Evolutionary conservation across 192 early-diverging fungal genomes (phyloP).

Genomic region (Thoreauomyces humboldtii): DNA sequence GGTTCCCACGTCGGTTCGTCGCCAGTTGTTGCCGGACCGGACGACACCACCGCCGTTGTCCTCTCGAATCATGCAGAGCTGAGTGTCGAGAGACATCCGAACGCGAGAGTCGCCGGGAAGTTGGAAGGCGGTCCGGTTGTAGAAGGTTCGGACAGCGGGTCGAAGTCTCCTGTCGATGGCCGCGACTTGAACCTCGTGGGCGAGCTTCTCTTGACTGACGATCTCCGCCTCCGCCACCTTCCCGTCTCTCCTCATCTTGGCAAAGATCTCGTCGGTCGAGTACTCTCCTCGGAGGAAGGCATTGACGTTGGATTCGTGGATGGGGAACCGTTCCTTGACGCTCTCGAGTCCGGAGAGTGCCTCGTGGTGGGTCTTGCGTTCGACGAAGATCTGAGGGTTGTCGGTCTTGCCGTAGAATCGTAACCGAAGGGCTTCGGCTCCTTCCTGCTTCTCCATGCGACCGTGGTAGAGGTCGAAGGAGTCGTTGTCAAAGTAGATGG

Average conservation of each 20-base stretch:
- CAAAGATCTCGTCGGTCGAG: constrained; percentile 66
- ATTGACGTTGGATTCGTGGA: constrained; percentile 93
- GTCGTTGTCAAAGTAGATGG: constrained; percentile 92
- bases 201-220: constrained; percentile 63
- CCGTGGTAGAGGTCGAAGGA: constrained; percentile 83
- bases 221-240: constrained; percentile 74
- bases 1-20: constrained; percentile 78
- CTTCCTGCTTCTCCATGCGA: constrained; percentile 82
- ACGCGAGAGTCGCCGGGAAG: constrained; percentile 91
- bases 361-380: constrained; percentile 97
- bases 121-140: constrained; percentile 98
- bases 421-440: constrained; percentile 76
- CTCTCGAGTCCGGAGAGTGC: constrained; percentile 75
- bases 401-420: constrained; percentile 94
- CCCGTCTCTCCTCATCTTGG: constrained; percentile 70
- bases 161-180: constrained; percentile 65
- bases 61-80: constrained; percentile 94
- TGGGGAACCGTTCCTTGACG: constrained; percentile 84
- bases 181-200: constrained; percentile 67
- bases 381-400: constrained; percentile 84
- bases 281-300: constrained; percentile 78
- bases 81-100: constrained; percentile 92
- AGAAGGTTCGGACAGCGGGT: constrained; percentile 83
- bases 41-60: constrained; percentile 67
- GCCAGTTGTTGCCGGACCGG: constrained; percentile 86